Conservation (phyloP, 176 grass and related monocot species). For the Elymus sibiricus region DNA sequence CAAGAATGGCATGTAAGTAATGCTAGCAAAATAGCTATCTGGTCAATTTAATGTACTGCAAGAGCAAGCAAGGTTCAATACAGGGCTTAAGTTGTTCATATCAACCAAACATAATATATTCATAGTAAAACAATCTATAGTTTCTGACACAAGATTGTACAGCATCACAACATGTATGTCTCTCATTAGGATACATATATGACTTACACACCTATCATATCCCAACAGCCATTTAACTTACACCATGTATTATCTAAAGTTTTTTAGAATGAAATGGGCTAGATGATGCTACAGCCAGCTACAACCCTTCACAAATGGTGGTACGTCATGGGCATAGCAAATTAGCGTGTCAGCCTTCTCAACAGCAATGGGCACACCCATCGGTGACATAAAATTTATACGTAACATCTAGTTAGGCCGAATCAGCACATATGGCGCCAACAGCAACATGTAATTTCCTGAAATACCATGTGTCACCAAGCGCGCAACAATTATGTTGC, state of each 20-base stretch:
- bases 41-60: not conserved
- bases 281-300: not conserved
- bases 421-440: not conserved
- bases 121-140: not conserved
- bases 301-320: not conserved
- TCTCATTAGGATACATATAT: not conserved
- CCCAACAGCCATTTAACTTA: no score
- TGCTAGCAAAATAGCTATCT: not conserved
- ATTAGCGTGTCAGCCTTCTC: not conserved
- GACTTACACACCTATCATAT: not conserved
- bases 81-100: not conserved
- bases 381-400: not conserved
- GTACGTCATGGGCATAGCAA: not conserved
- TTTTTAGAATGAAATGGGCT: no score
- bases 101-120: not conserved
- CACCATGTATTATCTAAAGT: no score
- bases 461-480: not conserved
- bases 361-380: not conserved
- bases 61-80: not conserved
- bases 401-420: not conserved
- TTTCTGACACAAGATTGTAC: not conserved
- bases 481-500: not conserved
- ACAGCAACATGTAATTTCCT: not conserved
- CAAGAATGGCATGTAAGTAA: not conserved
- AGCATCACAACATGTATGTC: not conserved